These are phyloP conservation scores for Apiotrichum brassicae DNA, from an alignment of 1,284 basidiomycete species.

Conservation along the genomic window DNA sequence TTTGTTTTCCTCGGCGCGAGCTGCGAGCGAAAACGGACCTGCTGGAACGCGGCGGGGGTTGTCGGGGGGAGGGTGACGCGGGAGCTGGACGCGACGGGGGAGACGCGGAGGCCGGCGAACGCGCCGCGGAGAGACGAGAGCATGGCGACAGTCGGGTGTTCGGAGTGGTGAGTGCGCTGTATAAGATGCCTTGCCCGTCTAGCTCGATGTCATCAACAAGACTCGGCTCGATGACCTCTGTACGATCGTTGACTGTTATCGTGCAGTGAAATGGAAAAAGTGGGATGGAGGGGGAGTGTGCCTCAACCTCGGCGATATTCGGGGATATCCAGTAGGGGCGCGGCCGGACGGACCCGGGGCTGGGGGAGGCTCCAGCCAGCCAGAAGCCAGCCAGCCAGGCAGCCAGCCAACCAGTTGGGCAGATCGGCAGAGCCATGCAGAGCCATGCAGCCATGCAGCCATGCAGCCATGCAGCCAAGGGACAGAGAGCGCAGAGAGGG, in stretches of 20 bases:
- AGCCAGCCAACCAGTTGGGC: no score
- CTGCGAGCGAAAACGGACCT: slow-evolving; percentile 52
- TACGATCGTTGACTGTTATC: no score
- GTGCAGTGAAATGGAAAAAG: background rate
- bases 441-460: no score
- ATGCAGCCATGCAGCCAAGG: no score
- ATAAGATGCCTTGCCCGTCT: no score
- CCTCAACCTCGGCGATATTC: background rate
- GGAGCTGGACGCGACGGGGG: slow-evolving; percentile 5
- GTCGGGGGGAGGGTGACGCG: slow-evolving; percentile 4
- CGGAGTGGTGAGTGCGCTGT: no score
- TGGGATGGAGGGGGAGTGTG: background rate
- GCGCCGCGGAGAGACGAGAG: slow-evolving; percentile 2
- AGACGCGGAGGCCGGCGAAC: slow-evolving; percentile 9
- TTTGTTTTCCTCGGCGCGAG: slow-evolving; percentile 77
- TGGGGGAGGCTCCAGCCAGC: no score
- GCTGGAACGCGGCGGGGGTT: slow-evolving; percentile 10
- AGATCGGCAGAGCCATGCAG: no score
- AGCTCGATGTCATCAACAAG: no score
- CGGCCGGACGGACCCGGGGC: background rate
- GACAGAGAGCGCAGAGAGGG: no score
- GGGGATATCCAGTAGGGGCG: background rate
- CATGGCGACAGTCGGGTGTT: slow-evolving; percentile 1
- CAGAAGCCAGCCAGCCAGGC: no score
- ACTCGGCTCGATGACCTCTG: no score